Conservation (phyloP, 1,139 yeast genomes). For the Arxiozyma slooffiae region DNA sequence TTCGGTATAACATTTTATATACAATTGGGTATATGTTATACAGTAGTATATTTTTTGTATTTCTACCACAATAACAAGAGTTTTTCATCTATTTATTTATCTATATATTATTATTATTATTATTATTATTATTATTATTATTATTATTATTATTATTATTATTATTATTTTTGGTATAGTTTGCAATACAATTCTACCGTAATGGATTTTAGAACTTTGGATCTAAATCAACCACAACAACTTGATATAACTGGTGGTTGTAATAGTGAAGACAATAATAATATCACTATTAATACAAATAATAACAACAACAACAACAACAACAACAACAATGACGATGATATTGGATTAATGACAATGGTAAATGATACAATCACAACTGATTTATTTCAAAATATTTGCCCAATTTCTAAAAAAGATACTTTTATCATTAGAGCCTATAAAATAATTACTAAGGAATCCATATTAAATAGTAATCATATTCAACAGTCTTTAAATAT, state of each 20-base stretch:
- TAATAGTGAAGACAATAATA: background rate
- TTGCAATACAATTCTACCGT: background rate
- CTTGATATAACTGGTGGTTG: background rate
- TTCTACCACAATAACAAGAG: background rate
- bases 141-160: too few relatives aligned
- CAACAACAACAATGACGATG: background rate
- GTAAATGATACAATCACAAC: background rate
- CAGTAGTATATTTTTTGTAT: background rate
- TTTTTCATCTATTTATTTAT: too few relatives aligned
- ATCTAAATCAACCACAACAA: background rate
- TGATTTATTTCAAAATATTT: background rate
- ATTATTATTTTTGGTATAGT: background rate
- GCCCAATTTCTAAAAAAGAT: conserved; percentile 20
- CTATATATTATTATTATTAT: too few relatives aligned
- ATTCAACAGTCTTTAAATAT: conserved; percentile 16
- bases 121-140: too few relatives aligned
- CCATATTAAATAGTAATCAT: conserved; percentile 19
- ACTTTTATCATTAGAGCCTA: conserved; percentile 27
- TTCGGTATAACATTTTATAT: background rate
- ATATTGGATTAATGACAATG: conserved; percentile 1
- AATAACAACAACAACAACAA: too few relatives aligned
- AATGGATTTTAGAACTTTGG: conserved; percentile 3
- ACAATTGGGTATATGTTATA: background rate
- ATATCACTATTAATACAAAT: too few relatives aligned
- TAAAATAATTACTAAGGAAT: conserved; percentile 22